Conservation (phyloP, 768 basidiomycete species). For the Pisolithus orientalis region DNA sequence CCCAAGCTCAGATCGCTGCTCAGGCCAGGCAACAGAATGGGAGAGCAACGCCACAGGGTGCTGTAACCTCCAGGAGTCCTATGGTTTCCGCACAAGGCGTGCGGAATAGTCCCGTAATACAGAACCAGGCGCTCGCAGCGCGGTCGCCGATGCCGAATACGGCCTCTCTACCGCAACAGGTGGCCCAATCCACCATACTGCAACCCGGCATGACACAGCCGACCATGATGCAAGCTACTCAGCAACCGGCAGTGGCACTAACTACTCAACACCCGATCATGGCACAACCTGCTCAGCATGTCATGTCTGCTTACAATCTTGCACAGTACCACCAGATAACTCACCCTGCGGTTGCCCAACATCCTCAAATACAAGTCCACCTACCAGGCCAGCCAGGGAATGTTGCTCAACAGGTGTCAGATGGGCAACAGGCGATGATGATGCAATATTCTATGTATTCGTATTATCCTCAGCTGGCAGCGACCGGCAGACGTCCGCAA, state of each 20-base stretch:
- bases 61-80: constrained; percentile 10
- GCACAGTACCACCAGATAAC: constrained; percentile 30
- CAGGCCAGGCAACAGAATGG: constrained; percentile 22
- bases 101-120: constrained; percentile 33
- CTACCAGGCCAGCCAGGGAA: constrained; percentile 24
- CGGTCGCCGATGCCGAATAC: constrained; percentile 16
- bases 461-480: constrained; percentile 8
- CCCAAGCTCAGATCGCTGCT: constrained; percentile 17
- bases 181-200: constrained; percentile 12
- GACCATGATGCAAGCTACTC: constrained; percentile 15
- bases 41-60: constrained; percentile 24
- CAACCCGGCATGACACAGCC: constrained; percentile 12
- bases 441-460: constrained; percentile 25
- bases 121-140: constrained; percentile 21
- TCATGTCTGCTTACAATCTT: constrained; percentile 27
- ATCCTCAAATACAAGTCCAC: constrained; percentile 19
- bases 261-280: no score
- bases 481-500: no score
- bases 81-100: constrained; percentile 11
- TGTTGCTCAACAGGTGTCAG: constrained; percentile 18
- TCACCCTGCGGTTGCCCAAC: constrained; percentile 21
- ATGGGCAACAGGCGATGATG: constrained; percentile 25
- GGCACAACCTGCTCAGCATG: no score
- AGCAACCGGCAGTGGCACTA: constrained; percentile 17
- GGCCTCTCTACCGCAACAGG: constrained; percentile 17